Percentiles rank a stretch among this genome's conserved stretches.
Evolutionary conservation across 768 basidiomycete species (phyloP).

Genomic region (Panellus pusillus): DNA sequence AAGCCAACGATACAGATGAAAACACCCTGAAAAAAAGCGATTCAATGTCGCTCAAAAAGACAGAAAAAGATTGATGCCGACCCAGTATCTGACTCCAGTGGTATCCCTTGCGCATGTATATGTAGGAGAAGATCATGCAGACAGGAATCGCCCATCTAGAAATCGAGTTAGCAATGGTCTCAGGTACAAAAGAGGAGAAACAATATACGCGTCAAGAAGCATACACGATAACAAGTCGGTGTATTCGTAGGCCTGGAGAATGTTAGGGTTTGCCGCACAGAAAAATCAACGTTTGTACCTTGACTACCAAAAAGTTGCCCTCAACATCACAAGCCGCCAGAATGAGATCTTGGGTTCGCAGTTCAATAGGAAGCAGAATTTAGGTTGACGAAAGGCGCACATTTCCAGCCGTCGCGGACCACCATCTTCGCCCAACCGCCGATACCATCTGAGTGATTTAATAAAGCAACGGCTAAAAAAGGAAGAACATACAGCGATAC

Average conservation of each 20-base stretch:
- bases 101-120: conserved; percentile 78
- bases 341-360: conserved; percentile 56
- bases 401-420: conserved; percentile 82
- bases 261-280: conserved; percentile 1
- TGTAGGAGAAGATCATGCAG: conserved; percentile 79
- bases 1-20: conserved; percentile 73
- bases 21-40: conserved; percentile 51
- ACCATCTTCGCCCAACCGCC: conserved; percentile 81
- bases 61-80: conserved; percentile 31
- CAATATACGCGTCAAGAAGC: conserved; percentile 80
- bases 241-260: conserved; percentile 71
- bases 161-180: not conserved
- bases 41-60: not conserved
- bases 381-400: conserved; percentile 38
- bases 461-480: not conserved
- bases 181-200: not conserved
- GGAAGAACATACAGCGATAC: conserved; percentile 64
- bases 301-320: conserved; percentile 84
- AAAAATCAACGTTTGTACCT: conserved; percentile 36
- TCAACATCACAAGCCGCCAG: conserved; percentile 83
- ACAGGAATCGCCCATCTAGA: conserved; percentile 87
- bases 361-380: not conserved
- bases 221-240: conserved; percentile 87
- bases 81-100: conserved; percentile 83
- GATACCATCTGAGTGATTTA: conserved; percentile 60